Percentiles rank a stretch among this genome's conserved stretches.
Conservation (phyloP, 768 basidiomycete species). For the Boletus rubropictus region DNA sequence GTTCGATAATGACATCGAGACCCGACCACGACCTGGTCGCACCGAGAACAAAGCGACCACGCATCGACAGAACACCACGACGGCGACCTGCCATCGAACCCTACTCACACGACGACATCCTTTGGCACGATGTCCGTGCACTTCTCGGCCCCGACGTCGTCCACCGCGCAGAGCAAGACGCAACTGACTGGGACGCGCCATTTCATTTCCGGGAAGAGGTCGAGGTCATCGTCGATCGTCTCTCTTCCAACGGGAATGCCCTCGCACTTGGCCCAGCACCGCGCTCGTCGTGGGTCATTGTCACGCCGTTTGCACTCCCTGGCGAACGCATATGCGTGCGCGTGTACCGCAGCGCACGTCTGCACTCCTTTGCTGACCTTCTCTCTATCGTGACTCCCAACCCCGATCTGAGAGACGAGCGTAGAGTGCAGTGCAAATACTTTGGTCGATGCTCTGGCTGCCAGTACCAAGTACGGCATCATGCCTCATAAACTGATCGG, state of each 20-base stretch:
- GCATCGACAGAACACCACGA: conserved; percentile 13
- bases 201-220: conserved; percentile 57
- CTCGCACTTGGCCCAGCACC: conserved; percentile 49
- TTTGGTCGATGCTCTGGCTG: conserved; percentile 90
- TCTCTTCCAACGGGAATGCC: conserved; percentile 64
- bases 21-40: neutral
- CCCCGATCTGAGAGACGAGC: conserved; percentile 56
- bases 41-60: conserved; percentile 31
- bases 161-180: conserved; percentile 41
- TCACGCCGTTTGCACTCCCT: conserved; percentile 80
- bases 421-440: conserved; percentile 70
- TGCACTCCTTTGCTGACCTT: conserved; percentile 75
- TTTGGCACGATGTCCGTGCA: conserved; percentile 62
- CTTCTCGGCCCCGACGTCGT: conserved; percentile 61
- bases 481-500: neutral
- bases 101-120: conserved; percentile 68
- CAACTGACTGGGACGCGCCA: conserved; percentile 52
- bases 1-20: conserved; percentile 6
- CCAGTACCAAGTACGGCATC: conserved; percentile 72
- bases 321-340: conserved; percentile 72
- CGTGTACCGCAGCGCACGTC: conserved; percentile 62
- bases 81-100: conserved; percentile 36
- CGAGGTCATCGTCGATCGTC: conserved; percentile 55
- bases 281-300: conserved; percentile 68
- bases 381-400: conserved; percentile 63